Evolutionary conservation across 1,284 basidiomycete genomes (phyloP), one percentile per base, ranked within the genome.

Genomic region (Termitomyces sp.): DNA sequence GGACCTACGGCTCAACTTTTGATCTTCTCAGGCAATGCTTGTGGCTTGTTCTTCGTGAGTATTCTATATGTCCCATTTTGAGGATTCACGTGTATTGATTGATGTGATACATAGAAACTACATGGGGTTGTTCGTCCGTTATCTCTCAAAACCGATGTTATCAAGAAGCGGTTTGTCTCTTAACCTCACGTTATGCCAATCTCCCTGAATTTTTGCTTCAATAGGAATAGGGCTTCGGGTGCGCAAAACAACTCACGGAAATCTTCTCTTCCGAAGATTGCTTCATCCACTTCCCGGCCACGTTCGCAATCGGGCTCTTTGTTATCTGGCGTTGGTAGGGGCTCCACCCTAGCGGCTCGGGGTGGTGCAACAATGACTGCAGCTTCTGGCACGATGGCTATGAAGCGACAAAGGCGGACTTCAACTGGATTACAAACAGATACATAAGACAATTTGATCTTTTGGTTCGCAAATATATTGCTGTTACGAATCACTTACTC

Each of bases 91-190:
- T 1, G 64, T 53, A 31, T 45, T 18, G 40, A 44, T 50, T 31
- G 28, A 48, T 40, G 18, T 31, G 37, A 40, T 39, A 59, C 60
- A 37, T 66, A 57, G 87, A 97, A 97, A 84, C 74, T 97, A 43
- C 94, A 97, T 64, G 95, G 95, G 40, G 93, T 97, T 37, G 92
- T 95, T 14, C 81, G 95, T 50, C 94, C 94, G 6, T 72, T 97
- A 58, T 95, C 93, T 45, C 79, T 97, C 57, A 97, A 97, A 79
- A 97, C 94, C 21, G 94, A 97, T 68, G 89, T 97, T 41, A 97
- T 97, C 72, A 97, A 97, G 84, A 97, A 97, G 76, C 81, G 94
- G 91, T 93, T 62, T 48, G 80, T 71, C 44, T n/a, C 52, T n/a
- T 51, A 16, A 21, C 52, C 40, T 30, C 48, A 33, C 38, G 34